Conservation (phyloP, 2,329 filamentous ascomycete species). For the Monilinia fructicola region DNA sequence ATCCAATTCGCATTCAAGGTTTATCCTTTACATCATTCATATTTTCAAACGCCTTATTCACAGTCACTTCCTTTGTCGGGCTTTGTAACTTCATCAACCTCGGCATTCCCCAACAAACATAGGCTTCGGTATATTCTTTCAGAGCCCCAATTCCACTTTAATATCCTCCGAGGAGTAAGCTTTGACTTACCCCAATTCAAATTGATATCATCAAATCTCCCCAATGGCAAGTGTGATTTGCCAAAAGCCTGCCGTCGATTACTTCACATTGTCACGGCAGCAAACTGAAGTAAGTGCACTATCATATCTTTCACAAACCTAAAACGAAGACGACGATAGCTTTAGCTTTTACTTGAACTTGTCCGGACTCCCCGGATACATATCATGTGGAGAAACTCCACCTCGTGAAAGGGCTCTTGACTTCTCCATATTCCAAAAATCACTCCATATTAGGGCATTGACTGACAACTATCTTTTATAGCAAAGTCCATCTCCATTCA, state of each 20-base stretch:
- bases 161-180: constrained; percentile 18
- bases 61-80: constrained; percentile 20
- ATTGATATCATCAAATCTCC: constrained; percentile 7
- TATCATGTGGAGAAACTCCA: constrained; percentile 10
- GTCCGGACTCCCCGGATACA: not conserved
- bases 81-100: constrained; percentile 16
- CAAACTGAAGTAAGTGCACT: constrained; percentile 30
- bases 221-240: constrained; percentile 29
- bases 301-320: not conserved
- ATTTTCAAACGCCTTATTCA: constrained; percentile 14
- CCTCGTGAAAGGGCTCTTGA: not conserved
- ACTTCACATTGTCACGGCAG: constrained; percentile 28
- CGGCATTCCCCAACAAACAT: constrained; percentile 7
- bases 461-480: constrained; percentile 1
- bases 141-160: constrained; percentile 3
- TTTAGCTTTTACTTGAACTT: not conserved
- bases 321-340: not conserved
- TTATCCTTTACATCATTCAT: not conserved
- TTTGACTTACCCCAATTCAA: constrained; percentile 19
- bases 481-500: constrained; percentile 26
- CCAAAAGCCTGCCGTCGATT: constrained; percentile 29
- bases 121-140: constrained; percentile 13
- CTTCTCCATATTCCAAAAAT: no score
- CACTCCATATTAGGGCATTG: constrained; percentile 1
- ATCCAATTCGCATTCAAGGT: not conserved